These are phyloP conservation scores for Saccharomycodes ludwigii DNA, from an alignment of 805 yeast species.

Conservation along the genomic window DNA sequence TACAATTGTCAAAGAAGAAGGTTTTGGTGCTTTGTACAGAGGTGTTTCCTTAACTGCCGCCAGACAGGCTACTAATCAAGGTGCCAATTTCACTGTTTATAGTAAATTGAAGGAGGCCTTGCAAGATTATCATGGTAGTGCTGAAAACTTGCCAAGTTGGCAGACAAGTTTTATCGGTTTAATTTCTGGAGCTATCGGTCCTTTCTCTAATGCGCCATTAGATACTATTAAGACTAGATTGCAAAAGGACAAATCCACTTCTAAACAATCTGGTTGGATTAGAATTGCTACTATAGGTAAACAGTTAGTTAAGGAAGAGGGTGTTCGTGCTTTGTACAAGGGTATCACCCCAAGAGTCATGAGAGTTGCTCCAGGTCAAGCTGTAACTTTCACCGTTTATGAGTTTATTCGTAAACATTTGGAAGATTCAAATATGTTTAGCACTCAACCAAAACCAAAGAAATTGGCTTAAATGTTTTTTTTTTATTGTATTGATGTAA, in stretches of 20 bases:
- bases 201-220: conserved; percentile 92
- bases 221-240: conserved; percentile 95
- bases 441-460: conserved; percentile 9
- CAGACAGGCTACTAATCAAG: conserved; percentile 96
- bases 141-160: conserved; percentile 75
- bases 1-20: conserved; percentile 81
- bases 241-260: conserved; percentile 72
- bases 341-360: conserved; percentile 98
- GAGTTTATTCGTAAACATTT: conserved; percentile 70
- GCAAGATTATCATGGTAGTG: conserved; percentile 43
- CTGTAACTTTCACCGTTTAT: conserved; percentile 94
- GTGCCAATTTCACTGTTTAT: conserved; percentile 94
- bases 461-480: conserved; percentile 7
- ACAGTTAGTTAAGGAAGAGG: conserved; percentile 80
- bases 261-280: conserved; percentile 57
- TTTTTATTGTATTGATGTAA: too few relatives aligned
- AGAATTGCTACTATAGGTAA: conserved; percentile 72
- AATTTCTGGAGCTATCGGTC: conserved; percentile 93
- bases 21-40: conserved; percentile 75
- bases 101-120: conserved; percentile 67
- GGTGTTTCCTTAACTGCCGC: conserved; percentile 96
- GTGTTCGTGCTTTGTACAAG: conserved; percentile 77
- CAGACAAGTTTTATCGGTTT: conserved; percentile 89
- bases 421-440: conserved; percentile 25
- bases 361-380: conserved; percentile 99